Evolutionary conservation across 2,329 filamentous ascomycete species (phyloP).

Genomic region (Trichothecium sympodiale): DNA sequence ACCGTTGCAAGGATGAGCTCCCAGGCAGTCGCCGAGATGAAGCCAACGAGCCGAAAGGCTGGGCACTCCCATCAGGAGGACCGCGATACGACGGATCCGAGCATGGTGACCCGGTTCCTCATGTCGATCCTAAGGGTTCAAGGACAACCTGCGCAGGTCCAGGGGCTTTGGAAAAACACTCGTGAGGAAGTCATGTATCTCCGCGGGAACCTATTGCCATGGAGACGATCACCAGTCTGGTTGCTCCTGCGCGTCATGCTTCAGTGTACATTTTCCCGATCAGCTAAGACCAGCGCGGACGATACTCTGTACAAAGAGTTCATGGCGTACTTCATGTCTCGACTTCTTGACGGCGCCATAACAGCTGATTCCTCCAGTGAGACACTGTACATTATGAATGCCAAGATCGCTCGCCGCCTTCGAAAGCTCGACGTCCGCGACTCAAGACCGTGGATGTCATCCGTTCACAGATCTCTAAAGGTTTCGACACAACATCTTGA

Average conservation of each 20-base stretch:
- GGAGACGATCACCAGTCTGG: slow-evolving; percentile 39
- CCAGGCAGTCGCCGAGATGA: no score
- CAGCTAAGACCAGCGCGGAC: neutral
- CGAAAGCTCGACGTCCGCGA: slow-evolving; percentile 22
- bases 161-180: slow-evolving; percentile 36
- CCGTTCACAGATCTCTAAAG: no score
- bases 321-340: slow-evolving; percentile 36
- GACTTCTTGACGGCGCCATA: no score
- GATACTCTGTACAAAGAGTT: slow-evolving; percentile 34
- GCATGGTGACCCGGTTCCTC: slow-evolving; percentile 37
- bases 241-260: slow-evolving; percentile 37
- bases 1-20: no score
- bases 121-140: slow-evolving; percentile 22
- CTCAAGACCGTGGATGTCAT: neutral
- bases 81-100: slow-evolving; percentile 34
- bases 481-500: no score
- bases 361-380: slow-evolving; percentile 13
- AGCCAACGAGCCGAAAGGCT: no score
- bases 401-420: slow-evolving; percentile 31
- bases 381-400: slow-evolving; percentile 25
- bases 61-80: no score
- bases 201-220: slow-evolving; percentile 1
- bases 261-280: slow-evolving; percentile 19
- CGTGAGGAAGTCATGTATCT: slow-evolving; percentile 41
- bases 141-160: slow-evolving; percentile 14